These are phyloP conservation scores for Quercus robur DNA, from an alignment of 306 rosid species.

Conservation along the genomic window DNA sequence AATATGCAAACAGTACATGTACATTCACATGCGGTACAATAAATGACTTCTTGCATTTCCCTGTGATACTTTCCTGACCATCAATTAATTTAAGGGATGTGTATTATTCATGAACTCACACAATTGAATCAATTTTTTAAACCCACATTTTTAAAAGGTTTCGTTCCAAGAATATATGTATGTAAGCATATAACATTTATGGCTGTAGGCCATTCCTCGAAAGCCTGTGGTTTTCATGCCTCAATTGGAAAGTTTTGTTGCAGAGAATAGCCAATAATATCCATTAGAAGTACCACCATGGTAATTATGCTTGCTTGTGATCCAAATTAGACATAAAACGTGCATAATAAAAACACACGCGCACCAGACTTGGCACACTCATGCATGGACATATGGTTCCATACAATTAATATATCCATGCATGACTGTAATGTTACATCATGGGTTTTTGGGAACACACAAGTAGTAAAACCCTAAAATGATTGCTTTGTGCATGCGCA, in stretches of 20 bases:
- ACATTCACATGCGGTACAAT: background rate
- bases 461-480: slow-evolving; percentile 46
- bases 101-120: background rate
- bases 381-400: background rate
- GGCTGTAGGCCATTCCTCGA: too few species aligned
- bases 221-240: background rate
- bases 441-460: slow-evolving; percentile 21
- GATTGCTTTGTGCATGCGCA: slow-evolving; percentile 72
- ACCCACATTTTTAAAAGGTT: background rate
- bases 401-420: background rate
- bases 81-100: background rate
- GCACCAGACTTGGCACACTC: background rate
- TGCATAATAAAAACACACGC: too few species aligned
- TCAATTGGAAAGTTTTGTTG: background rate
- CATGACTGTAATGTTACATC: slow-evolving; percentile 5
- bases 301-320: too few species aligned
- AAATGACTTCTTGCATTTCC: background rate
- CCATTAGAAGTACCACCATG: too few species aligned
- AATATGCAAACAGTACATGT: background rate
- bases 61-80: slow-evolving; percentile 6
- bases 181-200: background rate
- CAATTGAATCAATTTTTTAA: background rate
- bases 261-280: background rate
- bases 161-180: background rate
- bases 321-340: too few species aligned